A percentile compares a stretch with the other conserved stretches of the same genome.
phyloP scores from a whole-genome alignment of 768 basidiomycete species.

The Lactarius psammicola region DNA sequence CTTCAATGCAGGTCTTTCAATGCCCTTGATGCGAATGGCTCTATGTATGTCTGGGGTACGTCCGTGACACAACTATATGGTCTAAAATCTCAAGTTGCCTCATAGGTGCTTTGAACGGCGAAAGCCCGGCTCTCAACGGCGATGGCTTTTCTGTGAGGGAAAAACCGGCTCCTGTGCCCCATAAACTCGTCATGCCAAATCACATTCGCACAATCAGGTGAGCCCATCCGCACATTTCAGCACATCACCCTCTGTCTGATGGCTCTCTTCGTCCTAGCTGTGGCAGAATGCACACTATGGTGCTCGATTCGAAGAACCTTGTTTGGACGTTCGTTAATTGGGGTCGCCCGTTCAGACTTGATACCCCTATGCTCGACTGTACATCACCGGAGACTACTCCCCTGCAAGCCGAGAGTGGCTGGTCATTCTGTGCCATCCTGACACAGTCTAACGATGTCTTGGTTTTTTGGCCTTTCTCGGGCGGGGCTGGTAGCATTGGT shows the following conservation, averaged over 20 bases:
- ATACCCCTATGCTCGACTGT: conserved; percentile 40
- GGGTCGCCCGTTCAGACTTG: conserved; percentile 72
- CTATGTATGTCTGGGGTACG: conserved; percentile 79
- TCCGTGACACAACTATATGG: conserved; percentile 10
- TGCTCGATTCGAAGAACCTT: conserved; percentile 54
- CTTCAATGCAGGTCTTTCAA: conserved; percentile 69
- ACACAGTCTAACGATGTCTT: conserved; percentile 69
- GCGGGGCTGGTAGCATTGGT: conserved; percentile 43
- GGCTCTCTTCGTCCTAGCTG: conserved; percentile 47
- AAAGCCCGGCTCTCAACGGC: conserved; percentile 38
- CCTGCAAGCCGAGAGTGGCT: conserved; percentile 73
- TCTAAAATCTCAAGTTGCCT: background rate
- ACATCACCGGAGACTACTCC: conserved; percentile 49
- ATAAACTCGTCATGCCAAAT: conserved; percentile 56
- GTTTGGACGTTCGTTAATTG: conserved; percentile 79
- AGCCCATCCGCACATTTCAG: conserved; percentile 11
- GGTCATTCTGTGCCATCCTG: conserved; percentile 74
- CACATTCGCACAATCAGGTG: conserved; percentile 67
- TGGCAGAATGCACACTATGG: conserved; percentile 69
- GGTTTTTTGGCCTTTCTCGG: conserved; percentile 69
- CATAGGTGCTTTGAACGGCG: conserved; percentile 61
- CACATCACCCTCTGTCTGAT: background rate
- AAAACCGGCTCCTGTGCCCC: conserved; percentile 52
- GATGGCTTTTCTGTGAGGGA: conserved; percentile 59
- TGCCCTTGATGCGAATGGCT: conserved; percentile 73